Percentiles rank a stretch among this genome's conserved stretches.
These are phyloP conservation scores for Zygnema cylindricum DNA, from an alignment of 139 green algal genomes.

Conservation along the genomic window DNA sequence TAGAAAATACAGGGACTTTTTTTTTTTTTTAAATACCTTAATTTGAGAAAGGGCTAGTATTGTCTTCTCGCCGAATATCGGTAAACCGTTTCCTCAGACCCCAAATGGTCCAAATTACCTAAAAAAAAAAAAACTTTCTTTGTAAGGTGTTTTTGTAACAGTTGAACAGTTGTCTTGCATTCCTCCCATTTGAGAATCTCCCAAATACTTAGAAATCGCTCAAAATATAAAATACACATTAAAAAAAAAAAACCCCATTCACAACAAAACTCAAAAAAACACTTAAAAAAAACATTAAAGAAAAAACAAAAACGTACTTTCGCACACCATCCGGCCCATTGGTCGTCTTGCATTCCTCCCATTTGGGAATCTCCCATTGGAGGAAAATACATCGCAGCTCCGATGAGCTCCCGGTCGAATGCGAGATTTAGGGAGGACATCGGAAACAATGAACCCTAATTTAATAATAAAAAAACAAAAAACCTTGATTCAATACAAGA, in stretches of 20 bases:
- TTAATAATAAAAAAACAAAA: not conserved
- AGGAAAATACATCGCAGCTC: constrained; percentile 94
- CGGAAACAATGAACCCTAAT: constrained; percentile 88
- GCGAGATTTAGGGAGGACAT: constrained; percentile 97
- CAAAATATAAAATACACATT: not conserved
- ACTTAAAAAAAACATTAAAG: not conserved
- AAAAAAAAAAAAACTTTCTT: too few relatives aligned
- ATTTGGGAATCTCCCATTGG: constrained; percentile 93
- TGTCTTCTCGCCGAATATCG: constrained; percentile 95
- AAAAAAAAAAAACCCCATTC: not conserved
- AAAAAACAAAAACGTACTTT: constrained; percentile 69
- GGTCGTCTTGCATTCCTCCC: constrained; percentile 91
- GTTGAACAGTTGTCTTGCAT: constrained; percentile 93
- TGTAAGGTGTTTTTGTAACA: too few relatives aligned
- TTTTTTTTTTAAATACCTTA: constrained; percentile 64
- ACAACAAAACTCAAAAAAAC: not conserved
- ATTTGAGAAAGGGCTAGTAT: constrained; percentile 93
- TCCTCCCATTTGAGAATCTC: constrained; percentile 89
- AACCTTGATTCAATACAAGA: not conserved
- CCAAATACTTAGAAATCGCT: too few relatives aligned
- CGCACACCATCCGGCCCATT: constrained; percentile 95
- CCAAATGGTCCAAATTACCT: constrained; percentile 93
- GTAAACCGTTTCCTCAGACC: constrained; percentile 91
- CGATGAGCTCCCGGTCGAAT: constrained; percentile 88
- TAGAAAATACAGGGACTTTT: not conserved